phyloP scores from a whole-genome alignment of 176 grass and related monocot species.

The Lolium rigidum region DNA sequence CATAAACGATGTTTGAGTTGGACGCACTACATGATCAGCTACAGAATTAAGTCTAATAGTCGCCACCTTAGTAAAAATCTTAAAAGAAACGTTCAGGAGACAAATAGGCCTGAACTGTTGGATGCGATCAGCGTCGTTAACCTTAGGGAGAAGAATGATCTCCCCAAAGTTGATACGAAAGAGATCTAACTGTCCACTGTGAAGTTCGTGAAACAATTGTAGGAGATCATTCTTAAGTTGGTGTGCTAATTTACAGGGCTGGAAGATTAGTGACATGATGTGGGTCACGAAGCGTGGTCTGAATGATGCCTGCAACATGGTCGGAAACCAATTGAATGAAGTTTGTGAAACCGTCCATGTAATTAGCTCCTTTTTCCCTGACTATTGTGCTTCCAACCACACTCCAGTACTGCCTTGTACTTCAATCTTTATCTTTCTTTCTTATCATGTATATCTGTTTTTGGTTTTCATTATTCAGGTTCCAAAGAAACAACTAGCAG shows the following conservation, averaged over 20 bases:
- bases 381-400: not conserved
- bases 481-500: conserved; percentile 64
- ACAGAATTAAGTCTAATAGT: too few species aligned
- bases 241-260: conserved; percentile 55
- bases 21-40: too few species aligned
- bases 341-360: conserved; percentile 76
- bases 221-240: conserved; percentile 25
- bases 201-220: too few species aligned
- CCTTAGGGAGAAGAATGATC: too few species aligned
- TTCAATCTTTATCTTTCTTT: not conserved
- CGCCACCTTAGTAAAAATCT: too few species aligned
- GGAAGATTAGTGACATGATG: conserved; percentile 87
- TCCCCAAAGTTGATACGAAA: too few species aligned
- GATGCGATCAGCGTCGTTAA: too few species aligned
- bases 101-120: too few species aligned
- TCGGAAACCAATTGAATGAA: conserved; percentile 73
- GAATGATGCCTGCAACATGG: conserved; percentile 68
- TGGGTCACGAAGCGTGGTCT: conserved; percentile 83
- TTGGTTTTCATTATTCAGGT: conserved; percentile 46
- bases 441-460: not conserved
- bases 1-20: too few species aligned
- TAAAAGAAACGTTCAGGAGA: too few species aligned
- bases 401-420: not conserved
- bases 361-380: conserved; percentile 31
- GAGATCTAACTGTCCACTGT: too few species aligned